phyloP scores from a whole-genome alignment of 2,329 filamentous ascomycete genomes.

The Grosmannia clavigera region DNA sequence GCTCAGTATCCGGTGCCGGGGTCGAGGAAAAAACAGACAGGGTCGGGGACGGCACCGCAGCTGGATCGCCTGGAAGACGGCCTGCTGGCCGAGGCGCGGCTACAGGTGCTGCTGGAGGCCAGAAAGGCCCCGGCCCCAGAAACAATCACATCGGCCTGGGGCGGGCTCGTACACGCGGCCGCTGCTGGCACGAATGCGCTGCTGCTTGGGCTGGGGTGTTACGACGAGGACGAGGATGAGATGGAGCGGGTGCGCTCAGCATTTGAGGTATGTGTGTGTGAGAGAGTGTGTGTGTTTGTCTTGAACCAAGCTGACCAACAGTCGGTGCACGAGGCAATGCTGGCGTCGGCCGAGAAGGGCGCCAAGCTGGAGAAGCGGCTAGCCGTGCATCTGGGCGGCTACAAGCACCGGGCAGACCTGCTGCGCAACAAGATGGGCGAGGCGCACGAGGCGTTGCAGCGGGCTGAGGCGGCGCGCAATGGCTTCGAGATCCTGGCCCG shows the following conservation, averaged over 20 bases:
- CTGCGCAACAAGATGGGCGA: slow-evolving; percentile 69
- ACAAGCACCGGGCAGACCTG: slow-evolving; percentile 72
- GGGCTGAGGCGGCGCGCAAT: slow-evolving; percentile 54
- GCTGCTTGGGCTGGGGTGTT: slow-evolving; percentile 72
- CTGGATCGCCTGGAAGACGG: slow-evolving; percentile 58
- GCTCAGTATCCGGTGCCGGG: slow-evolving; percentile 59
- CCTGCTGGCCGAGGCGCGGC: slow-evolving; percentile 59
- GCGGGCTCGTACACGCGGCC: slow-evolving; percentile 17
- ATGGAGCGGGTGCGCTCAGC: slow-evolving; percentile 51
- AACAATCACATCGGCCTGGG: slow-evolving; percentile 41
- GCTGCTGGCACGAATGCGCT: slow-evolving; percentile 25
- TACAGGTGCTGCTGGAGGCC: slow-evolving; percentile 62
- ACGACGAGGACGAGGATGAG: slow-evolving; percentile 55
- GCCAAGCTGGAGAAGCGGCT: slow-evolving; percentile 92
- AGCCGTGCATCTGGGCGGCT: slow-evolving; percentile 75
- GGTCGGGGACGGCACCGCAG: no score
- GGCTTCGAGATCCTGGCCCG: slow-evolving; percentile 65
- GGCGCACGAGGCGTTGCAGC: slow-evolving; percentile 60
- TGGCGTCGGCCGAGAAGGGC: slow-evolving; percentile 62
- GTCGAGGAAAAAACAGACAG: no score
- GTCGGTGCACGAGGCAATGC: slow-evolving; percentile 61
- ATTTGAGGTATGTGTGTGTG: slow-evolving; percentile 51
- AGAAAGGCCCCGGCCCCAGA: slow-evolving; percentile 35
- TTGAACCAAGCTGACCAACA: slow-evolving; percentile 18
- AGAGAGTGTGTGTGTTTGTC: background rate